phyloP scores from a whole-genome alignment of 139 green algal species.

The Diplosphaera chodatii region DNA sequence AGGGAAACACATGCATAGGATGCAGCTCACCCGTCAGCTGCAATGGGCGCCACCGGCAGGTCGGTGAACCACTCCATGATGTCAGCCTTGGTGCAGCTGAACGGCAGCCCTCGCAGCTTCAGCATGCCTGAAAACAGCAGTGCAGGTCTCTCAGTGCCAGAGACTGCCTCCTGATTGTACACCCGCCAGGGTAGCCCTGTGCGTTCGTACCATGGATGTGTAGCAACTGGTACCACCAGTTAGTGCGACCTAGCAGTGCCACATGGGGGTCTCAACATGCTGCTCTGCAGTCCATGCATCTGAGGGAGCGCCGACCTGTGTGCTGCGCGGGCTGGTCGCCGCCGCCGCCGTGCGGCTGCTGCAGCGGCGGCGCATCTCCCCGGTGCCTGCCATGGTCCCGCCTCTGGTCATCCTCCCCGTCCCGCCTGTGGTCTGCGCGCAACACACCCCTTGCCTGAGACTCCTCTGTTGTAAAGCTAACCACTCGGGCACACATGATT shows the following conservation, averaged over 20 bases:
- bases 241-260: background rate
- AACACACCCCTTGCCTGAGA: no score
- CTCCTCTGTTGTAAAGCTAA: no score
- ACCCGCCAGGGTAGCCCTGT: no score
- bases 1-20: no score
- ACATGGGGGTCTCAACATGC: no score
- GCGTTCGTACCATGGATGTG: no score
- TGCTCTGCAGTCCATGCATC: no score
- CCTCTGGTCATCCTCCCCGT: background rate
- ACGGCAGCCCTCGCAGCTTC: constrained; percentile 79
- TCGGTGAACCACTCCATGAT: constrained; percentile 81
- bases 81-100: constrained; percentile 61
- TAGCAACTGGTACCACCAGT: no score
- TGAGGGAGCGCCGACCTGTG: no score
- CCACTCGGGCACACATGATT: no score
- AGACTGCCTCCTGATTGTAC: no score
- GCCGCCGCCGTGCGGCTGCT: background rate
- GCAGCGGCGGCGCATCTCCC: background rate
- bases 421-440: constrained; percentile 9
- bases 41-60: constrained; percentile 25
- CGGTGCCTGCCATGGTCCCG: background rate
- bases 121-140: constrained; percentile 34
- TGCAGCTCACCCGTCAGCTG: constrained; percentile 25
- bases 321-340: background rate
- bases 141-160: no score